phyloP scores from a whole-genome alignment of 2,329 filamentous ascomycete genomes.

The Alternaria atra region DNA sequence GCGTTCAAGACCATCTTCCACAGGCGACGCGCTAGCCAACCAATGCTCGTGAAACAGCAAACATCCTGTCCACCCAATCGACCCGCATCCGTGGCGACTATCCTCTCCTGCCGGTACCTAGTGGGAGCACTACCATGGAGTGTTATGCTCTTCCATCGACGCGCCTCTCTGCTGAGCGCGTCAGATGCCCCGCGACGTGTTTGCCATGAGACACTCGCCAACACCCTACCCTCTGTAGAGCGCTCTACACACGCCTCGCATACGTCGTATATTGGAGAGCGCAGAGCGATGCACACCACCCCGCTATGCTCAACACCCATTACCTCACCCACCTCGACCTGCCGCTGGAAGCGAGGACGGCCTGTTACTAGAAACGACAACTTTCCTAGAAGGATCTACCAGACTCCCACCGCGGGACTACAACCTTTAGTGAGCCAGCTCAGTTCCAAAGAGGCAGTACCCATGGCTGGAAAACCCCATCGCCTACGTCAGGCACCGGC shows the following conservation, averaged over 20 bases:
- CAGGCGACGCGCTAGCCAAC: constrained; percentile 30
- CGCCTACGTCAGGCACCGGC: constrained; percentile 2
- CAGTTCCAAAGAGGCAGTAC: not conserved
- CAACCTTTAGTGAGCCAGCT: not conserved
- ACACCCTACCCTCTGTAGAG: constrained; percentile 9
- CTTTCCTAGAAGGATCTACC: constrained; percentile 3
- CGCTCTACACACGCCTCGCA: not conserved
- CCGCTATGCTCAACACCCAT: constrained; percentile 10
- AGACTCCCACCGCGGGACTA: not conserved
- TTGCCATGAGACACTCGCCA: constrained; percentile 22
- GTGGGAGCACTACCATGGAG: constrained; percentile 47
- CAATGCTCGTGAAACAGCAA: constrained; percentile 13
- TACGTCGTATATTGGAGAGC: not conserved
- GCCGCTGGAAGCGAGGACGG: constrained; percentile 32
- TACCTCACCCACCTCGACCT: constrained; percentile 12
- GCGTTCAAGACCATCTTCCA: constrained; percentile 17
- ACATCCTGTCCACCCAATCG: constrained; percentile 11
- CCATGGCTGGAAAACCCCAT: not conserved
- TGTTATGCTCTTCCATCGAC: constrained; percentile 44
- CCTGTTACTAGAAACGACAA: constrained; percentile 22
- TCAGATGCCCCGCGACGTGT: constrained; percentile 26
- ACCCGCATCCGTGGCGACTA: not conserved
- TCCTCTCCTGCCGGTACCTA: constrained; percentile 34
- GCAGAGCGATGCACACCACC: constrained; percentile 16
- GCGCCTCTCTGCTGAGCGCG: constrained; percentile 40